A percentile compares a stretch with the other conserved stretches of the same genome.
Conservation (phyloP, 1,139 yeast genomes). For the Taphrina populina region DNA sequence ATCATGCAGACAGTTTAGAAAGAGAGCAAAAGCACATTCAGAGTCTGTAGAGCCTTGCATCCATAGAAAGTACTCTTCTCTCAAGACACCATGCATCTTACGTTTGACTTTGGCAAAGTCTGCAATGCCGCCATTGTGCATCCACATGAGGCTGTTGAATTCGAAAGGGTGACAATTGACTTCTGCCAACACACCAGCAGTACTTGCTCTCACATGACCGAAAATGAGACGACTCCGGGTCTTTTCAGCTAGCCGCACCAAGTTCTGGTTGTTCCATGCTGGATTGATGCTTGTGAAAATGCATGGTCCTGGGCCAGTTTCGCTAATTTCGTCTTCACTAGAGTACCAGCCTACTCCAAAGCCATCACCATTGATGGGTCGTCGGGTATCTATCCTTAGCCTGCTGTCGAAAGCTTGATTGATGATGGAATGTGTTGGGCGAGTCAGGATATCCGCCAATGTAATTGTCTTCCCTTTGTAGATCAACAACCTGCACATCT, state of each 20-base stretch:
- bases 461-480: constrained; percentile 32
- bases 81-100: constrained; percentile 64
- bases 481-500: constrained; percentile 33
- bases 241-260: constrained; percentile 80
- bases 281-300: constrained; percentile 89
- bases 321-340: constrained; percentile 51
- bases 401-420: constrained; percentile 86
- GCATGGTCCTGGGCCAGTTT: constrained; percentile 65
- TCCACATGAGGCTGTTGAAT: constrained; percentile 55
- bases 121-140: constrained; percentile 49
- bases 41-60: constrained; percentile 95
- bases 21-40: constrained; percentile 90
- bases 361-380: constrained; percentile 97
- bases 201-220: constrained; percentile 95
- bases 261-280: constrained; percentile 94
- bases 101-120: constrained; percentile 73
- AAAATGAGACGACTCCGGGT: constrained; percentile 81
- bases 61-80: constrained; percentile 72
- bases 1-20: constrained; percentile 69
- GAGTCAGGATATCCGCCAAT: constrained; percentile 28
- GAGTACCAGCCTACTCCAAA: constrained; percentile 95
- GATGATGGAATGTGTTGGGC: constrained; percentile 32
- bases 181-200: constrained; percentile 89
- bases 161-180: constrained; percentile 85
- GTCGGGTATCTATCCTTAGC: constrained; percentile 72